phyloP scores from a whole-genome alignment of 768 basidiomycete genomes.

The Pulveroboletus sp. region DNA sequence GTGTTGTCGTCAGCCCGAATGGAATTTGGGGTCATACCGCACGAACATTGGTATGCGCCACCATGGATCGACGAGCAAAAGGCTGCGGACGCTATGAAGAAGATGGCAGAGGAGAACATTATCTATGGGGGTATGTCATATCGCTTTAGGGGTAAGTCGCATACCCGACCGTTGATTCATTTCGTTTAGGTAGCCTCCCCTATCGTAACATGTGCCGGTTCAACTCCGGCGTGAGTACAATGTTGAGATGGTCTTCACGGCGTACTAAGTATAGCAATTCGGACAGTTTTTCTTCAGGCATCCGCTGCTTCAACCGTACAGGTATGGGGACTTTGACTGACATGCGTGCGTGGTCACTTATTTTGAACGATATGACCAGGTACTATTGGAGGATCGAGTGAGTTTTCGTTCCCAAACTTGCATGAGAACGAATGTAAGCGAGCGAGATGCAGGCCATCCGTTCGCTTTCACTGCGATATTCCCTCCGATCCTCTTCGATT shows the following conservation, averaged over 20 bases:
- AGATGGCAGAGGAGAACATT: conserved; percentile 45
- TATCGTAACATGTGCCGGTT: conserved; percentile 78
- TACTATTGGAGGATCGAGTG: conserved; percentile 31
- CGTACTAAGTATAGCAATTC: neutral
- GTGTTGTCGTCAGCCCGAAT: conserved; percentile 43
- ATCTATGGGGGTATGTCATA: conserved; percentile 45
- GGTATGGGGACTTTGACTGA: conserved; percentile 11
- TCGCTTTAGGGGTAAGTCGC: neutral
- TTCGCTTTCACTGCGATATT: conserved; percentile 52
- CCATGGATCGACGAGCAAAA: conserved; percentile 66
- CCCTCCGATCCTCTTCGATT: conserved; percentile 47
- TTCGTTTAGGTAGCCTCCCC: conserved; percentile 12
- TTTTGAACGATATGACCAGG: conserved; percentile 2
- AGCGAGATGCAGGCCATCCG: conserved; percentile 37
- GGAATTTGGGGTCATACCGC: conserved; percentile 54
- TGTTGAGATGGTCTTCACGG: neutral
- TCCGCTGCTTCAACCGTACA: conserved; percentile 26
- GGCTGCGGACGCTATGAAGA: conserved; percentile 46
- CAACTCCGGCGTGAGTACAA: conserved; percentile 55
- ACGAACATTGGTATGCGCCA: conserved; percentile 65
- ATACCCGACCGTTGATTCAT: neutral
- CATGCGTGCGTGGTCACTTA: neutral
- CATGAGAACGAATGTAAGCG: conserved; percentile 28
- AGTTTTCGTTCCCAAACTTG: conserved; percentile 8
- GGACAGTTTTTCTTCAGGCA: conserved; percentile 48